Base-by-base conservation (phyloP, 352 stramenopile genomes). In the Pythium rhizo-oryzae region DNA sequence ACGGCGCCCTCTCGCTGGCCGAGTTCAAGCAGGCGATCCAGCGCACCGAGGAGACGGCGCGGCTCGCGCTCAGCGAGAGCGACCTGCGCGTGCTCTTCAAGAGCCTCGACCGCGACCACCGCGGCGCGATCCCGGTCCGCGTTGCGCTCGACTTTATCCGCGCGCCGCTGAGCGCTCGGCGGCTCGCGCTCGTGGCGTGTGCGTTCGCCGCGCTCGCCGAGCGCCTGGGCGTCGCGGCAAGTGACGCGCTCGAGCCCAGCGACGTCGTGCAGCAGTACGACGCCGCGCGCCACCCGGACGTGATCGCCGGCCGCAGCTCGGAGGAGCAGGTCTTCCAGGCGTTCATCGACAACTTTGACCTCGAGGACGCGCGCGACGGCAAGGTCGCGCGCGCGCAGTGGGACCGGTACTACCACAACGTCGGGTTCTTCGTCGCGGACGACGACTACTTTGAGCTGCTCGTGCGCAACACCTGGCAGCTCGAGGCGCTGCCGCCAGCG, bases 361-460 rank as follows among this genome's bases (percentile, higher is more conserved):
- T 91, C 44, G 79, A 82, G 5, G 77, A 82, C 41, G 65, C 52
- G 6, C 30, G 25, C 0, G 50, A 74, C 33, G 74, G 70, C 25
- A 79, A 77, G 57, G 80, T 92, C 51, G 68, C 74, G 12, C 75
- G 70, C 18, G 35, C 60, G 16, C 81, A 92, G 53, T 92, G 81
- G 81, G 74, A 86, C 61, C 70, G 90, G 21, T 98, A 97, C 72
- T 98, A 98, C 79, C 78, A 92, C 50, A 96, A 96, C 62, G 78
- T 98, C 6, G 91, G 84, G 60, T 93, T 92, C 46, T 89, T 89
- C 50, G 86, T 97, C 52, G 71, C 76, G 8, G 82, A 93, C 77
- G 92, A 97, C 72, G 88, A 97, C 41, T 93, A 97, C 58, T 97
- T 97, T 61, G 87, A 96, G 66, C 77, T 95, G 30, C 87, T 97